Percentiles rank a stretch among this genome's conserved stretches.
Evolutionary conservation across 148 eudicot species (phyloP).

Genomic region (Fallopia convolvulus): DNA sequence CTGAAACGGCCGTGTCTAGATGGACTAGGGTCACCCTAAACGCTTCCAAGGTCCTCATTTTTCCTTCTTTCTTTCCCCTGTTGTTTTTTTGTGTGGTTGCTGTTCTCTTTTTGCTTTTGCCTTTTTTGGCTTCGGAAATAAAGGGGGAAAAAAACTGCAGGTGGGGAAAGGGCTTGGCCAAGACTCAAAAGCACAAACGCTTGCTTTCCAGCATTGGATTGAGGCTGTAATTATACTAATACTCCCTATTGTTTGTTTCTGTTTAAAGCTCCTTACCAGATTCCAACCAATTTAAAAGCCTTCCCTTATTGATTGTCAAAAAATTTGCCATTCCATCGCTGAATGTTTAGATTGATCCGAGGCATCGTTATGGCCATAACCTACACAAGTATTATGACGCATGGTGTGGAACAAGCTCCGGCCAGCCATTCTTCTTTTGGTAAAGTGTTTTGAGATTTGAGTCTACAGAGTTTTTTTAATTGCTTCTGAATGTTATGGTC

Average conservation of each 20-base stretch:
- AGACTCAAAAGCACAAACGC: constrained; percentile 73
- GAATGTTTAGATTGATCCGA: constrained; percentile 68
- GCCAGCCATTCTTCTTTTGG: constrained; percentile 97
- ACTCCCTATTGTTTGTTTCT: neutral
- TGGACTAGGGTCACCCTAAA: constrained; percentile 64
- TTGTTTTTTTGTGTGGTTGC: neutral
- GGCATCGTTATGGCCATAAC: constrained; percentile 92
- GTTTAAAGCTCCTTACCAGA: neutral
- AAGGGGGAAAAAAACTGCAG: constrained; percentile 19
- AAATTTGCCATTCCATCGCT: neutral
- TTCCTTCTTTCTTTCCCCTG: neutral
- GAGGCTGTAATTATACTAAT: constrained; percentile 58
- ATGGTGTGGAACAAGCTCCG: constrained; percentile 64
- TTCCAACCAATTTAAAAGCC: neutral
- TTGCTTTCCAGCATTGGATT: constrained; percentile 97
- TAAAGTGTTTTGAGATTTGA: constrained; percentile 21
- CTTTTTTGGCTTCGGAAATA: neutral
- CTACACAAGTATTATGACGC: constrained; percentile 77
- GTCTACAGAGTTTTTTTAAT: neutral
- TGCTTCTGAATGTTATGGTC: neutral
- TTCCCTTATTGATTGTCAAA: too few species aligned
- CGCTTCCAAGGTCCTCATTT: constrained; percentile 60
- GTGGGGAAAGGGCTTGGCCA: constrained; percentile 87
- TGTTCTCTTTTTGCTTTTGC: neutral
- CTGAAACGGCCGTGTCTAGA: constrained; percentile 65